Conservation (phyloP, 2,329 filamentous ascomycete species). For the Sclerotinia trifoliorum region DNA sequence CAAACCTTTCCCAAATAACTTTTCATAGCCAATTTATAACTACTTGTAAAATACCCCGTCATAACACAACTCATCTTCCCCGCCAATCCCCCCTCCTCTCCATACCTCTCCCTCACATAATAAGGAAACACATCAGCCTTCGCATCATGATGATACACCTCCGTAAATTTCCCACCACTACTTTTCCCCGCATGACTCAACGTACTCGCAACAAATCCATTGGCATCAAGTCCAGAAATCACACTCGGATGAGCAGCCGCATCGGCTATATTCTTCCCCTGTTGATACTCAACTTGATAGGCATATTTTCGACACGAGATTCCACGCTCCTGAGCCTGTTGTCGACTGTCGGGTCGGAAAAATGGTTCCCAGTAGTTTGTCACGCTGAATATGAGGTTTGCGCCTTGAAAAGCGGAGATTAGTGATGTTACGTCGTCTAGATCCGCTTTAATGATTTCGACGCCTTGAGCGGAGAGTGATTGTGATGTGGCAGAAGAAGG, state of each 20-base stretch:
- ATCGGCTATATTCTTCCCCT: conserved; percentile 56
- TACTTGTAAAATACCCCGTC: conserved; percentile 42
- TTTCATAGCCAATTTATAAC: conserved; percentile 48
- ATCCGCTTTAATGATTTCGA: conserved; percentile 45
- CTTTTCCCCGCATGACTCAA: conserved; percentile 49
- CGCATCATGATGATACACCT: conserved; percentile 53
- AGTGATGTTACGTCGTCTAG: conserved; percentile 32
- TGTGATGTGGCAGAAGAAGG: conserved; percentile 43
- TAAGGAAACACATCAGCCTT: conserved; percentile 47
- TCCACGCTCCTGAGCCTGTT: conserved; percentile 38
- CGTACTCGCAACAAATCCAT: conserved; percentile 30
- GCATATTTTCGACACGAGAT: conserved; percentile 34
- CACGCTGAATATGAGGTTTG: conserved; percentile 43
- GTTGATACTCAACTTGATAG: conserved; percentile 50
- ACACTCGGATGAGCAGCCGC: conserved; percentile 46
- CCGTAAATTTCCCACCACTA: conserved; percentile 46
- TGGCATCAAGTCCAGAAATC: conserved; percentile 42
- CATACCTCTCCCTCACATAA: conserved; percentile 44
- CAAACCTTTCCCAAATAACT: conserved; percentile 50
- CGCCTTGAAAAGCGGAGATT: conserved; percentile 40
- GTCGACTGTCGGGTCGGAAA: conserved; percentile 10
- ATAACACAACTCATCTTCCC: conserved; percentile 48
- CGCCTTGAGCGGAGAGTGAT: conserved; percentile 44
- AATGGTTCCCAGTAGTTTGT: conserved; percentile 39
- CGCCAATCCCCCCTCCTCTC: conserved; percentile 41